Evolutionary conservation across 1,284 basidiomycete species (phyloP).

Genomic region (Ustilago trichophora): DNA sequence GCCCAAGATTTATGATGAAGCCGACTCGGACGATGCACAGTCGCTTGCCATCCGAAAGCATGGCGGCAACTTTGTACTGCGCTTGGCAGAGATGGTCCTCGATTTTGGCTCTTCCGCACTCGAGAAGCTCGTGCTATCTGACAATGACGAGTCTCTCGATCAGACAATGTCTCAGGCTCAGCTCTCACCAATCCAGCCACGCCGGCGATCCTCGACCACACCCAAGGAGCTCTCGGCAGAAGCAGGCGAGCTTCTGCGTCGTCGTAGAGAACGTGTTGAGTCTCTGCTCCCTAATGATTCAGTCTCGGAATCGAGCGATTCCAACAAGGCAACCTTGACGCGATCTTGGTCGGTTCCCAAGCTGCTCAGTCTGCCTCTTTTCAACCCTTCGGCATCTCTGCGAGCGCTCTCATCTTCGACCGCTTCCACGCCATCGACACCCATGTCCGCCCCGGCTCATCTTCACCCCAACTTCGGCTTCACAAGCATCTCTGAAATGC

Average conservation of each 20-base stretch:
- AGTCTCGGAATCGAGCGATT: not conserved
- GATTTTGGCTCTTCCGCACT: slow-evolving; percentile 40
- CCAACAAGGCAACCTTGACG: slow-evolving; percentile 9
- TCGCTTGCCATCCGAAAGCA: slow-evolving; percentile 25
- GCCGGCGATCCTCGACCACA: slow-evolving; percentile 27
- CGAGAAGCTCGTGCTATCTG: slow-evolving; percentile 17
- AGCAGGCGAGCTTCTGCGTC: slow-evolving; percentile 26
- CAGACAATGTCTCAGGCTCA: not conserved
- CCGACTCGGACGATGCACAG: slow-evolving; percentile 32
- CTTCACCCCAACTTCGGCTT: slow-evolving; percentile 26
- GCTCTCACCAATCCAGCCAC: slow-evolving; percentile 17
- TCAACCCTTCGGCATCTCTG: slow-evolving; percentile 27
- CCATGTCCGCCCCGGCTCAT: slow-evolving; percentile 4
- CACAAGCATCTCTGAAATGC: slow-evolving; percentile 6
- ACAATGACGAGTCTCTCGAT: slow-evolving; percentile 4
- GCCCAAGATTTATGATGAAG: slow-evolving; percentile 4
- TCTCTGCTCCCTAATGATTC: slow-evolving; percentile 11
- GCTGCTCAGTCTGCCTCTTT: slow-evolving; percentile 32
- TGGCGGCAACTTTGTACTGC: slow-evolving; percentile 33
- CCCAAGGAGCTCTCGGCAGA: slow-evolving; percentile 33
- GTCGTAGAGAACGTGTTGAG: slow-evolving; percentile 23
- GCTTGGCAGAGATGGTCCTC: slow-evolving; percentile 39
- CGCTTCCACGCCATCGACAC: slow-evolving; percentile 23
- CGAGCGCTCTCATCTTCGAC: slow-evolving; percentile 24
- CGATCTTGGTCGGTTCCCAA: slow-evolving; percentile 36